Base-by-base conservation (phyloP, 192 early-diverging fungal species). In the Gamsiella multidivaricata region DNA sequence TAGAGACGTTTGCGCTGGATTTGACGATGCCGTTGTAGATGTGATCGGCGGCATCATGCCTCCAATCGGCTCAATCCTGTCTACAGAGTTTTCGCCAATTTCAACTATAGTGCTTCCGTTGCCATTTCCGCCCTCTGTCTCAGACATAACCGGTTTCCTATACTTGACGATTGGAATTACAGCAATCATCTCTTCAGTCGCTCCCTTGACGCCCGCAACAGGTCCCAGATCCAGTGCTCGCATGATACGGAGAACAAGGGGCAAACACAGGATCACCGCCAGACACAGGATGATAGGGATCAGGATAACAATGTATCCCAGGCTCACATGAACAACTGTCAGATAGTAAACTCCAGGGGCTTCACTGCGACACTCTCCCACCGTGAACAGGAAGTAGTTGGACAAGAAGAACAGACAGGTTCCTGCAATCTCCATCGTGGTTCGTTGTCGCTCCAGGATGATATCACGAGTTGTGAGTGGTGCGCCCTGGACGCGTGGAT, bases 121-220 rank as follows among this genome's bases (percentile, higher is more conserved):
- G 12, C 23, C 32, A 12, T 25, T 52, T n/a, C 31, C 57, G 18
- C 18, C 49, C 14, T 12, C 34, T 42, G 43, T 28, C 23, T 14
- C 54, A 15, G 9, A n/a, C 3, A 22, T 32, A 17, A 28, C 47
- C 2, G 78, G 71, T 29, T 67, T 61, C 55, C 79, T 83, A 65
- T 88, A 95, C 36, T 83, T 83, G 20, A 92, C 86, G 23, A 90
- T 81, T 1, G 92, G 91, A 14, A 95, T 89, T 47, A 82, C 84
- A 10, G 81, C 69, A 43, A 95, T 93, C 63, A 91, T 85, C 55
- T 88, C 87, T 43, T 85, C 85, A 3, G 82, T 86, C 5, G 92
- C 91, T 41, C 92, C 91, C 61, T 86, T 88, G 65, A 88, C 84
- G 23, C 80, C 84, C 10, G 70, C 65, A n/a, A 82, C 81, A 36